A percentile compares a stretch with the other conserved stretches of the same genome.
Evolutionary conservation across 495 filamentous ascomycete species (phyloP).

Genomic region (Lepraria neglecta): DNA sequence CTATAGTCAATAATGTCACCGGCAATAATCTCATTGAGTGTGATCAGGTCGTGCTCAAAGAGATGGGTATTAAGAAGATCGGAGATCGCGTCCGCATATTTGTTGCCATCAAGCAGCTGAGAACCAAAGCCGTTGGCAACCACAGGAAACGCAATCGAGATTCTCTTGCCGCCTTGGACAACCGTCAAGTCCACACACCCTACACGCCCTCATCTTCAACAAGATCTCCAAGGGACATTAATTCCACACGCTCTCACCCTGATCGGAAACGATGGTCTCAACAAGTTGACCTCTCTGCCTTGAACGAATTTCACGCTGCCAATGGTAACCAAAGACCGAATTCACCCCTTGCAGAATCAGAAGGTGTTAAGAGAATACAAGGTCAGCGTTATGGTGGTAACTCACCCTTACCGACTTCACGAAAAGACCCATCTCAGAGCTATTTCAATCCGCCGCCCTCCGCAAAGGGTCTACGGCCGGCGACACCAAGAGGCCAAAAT

Average conservation of each 20-base stretch:
- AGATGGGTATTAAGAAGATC: conserved; percentile 97
- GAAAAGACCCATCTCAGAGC: conserved; percentile 45
- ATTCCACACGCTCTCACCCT: conserved; percentile 36
- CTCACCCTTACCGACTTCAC: conserved; percentile 46
- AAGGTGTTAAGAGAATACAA: conserved; percentile 40
- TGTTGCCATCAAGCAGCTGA: conserved; percentile 83
- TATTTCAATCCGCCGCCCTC: conserved; percentile 49
- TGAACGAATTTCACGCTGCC: conserved; percentile 29
- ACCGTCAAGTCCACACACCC: conserved; percentile 31
- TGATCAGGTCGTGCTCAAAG: conserved; percentile 91
- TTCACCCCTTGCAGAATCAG: conserved; percentile 59
- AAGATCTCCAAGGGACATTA: conserved; percentile 58
- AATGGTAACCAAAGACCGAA: conserved; percentile 44
- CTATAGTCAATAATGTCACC: conserved; percentile 80
- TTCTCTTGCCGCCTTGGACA: conserved; percentile 40
- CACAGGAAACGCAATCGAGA: conserved; percentile 76
- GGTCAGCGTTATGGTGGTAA: conserved; percentile 43
- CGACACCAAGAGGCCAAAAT: conserved; percentile 48
- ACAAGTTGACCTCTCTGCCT: conserved; percentile 44
- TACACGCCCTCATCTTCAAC: conserved; percentile 56
- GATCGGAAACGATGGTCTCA: conserved; percentile 69
- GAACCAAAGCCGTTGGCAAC: conserved; percentile 76
- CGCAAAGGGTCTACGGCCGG: conserved; percentile 41
- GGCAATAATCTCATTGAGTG: conserved; percentile 94
- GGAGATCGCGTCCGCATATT: conserved; percentile 95